Conservation (phyloP, 177 flowering plant species). For the Vitis hybrid region DNA sequence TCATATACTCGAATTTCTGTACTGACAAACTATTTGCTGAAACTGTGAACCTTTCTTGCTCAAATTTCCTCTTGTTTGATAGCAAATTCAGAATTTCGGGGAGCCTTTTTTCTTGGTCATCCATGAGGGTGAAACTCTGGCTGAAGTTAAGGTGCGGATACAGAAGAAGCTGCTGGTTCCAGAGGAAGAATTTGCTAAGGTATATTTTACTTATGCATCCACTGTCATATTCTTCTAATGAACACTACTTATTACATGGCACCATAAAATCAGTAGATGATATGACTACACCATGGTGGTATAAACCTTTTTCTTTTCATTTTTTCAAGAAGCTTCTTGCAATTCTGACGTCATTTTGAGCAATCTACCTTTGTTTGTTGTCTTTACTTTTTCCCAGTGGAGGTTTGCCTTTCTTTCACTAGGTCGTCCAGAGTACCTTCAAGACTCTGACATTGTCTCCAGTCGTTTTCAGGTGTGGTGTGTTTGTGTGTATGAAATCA, state of each 20-base stretch:
- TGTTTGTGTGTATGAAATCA: constrained; percentile 1
- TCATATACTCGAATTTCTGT: too few relatives aligned
- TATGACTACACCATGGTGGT: too few relatives aligned
- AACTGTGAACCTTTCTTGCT: too few relatives aligned
- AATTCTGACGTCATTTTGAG: too few relatives aligned
- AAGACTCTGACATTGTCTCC: constrained; percentile 65
- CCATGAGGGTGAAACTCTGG: constrained; percentile 74
- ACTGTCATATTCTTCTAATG: too few relatives aligned
- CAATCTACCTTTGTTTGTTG: too few relatives aligned
- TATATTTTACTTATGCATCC: constrained; percentile 10
- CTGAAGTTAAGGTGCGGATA: constrained; percentile 69
- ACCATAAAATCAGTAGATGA: too few relatives aligned
- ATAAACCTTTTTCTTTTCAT: too few relatives aligned
- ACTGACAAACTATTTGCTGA: too few relatives aligned
- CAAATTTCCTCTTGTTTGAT: not conserved
- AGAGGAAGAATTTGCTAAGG: constrained; percentile 88
- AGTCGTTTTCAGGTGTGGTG: constrained; percentile 67
- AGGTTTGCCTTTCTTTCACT: constrained; percentile 74
- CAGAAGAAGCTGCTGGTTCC: constrained; percentile 81
- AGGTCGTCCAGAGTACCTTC: constrained; percentile 83
- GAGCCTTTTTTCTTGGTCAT: constrained; percentile 83
- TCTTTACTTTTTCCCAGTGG: constrained; percentile 50
- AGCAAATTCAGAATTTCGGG: constrained; percentile 82
- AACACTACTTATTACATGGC: too few relatives aligned
- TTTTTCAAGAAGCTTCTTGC: too few relatives aligned